Evolutionary conservation across 2,329 filamentous ascomycete species (phyloP), one percentile per base, ranked within the genome.

Genomic region (Aulographum hederae): DNA sequence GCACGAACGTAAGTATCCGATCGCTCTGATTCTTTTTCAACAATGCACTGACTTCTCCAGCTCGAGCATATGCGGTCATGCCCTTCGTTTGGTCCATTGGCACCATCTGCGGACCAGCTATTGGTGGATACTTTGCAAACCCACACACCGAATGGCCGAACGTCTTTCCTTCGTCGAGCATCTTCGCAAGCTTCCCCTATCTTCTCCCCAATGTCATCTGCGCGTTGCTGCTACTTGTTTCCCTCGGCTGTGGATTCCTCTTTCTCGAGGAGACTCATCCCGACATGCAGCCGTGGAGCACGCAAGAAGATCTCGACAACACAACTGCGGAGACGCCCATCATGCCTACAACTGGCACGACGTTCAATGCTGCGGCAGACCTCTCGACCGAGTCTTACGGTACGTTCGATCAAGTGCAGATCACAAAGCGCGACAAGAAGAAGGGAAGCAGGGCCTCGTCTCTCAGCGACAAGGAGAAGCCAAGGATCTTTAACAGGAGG

Each of bases 51-150:
- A 23, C 8, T 29, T 32, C 20, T 3, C 38, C 43, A 81, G 78
- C 82, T 36, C 72, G 77, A 38, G 85, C 85, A 18, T 93, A 85
- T 51, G 73, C 82, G 2, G 70, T 93, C 28, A 92, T 94, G 81
- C 85, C 85, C 1, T 93, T 93, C 46, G 78, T 93, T 5, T 94
- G 85, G 84, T 77, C 69, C 29, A 74, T 93, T 32, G 85, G 85
- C 16, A 91, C 81, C 6, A 92, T 93, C 39, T 65, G 92, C 32
- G 85, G 85, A 6, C 35, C 85, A 38, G 79, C 78, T 4, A 82
- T 94, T 40, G 86, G 86, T 36, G 86, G 86, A 20, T 70, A 77
- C 34, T 82, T 93, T 49, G 78, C 84, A 36, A 73, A 81, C 41
- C 85, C 86, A 17, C 67, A 73, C 38, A 59, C 69, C 21, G 73